These are phyloP conservation scores for Misopates orontium DNA, from an alignment of 257 asterid species.

Conservation along the genomic window DNA sequence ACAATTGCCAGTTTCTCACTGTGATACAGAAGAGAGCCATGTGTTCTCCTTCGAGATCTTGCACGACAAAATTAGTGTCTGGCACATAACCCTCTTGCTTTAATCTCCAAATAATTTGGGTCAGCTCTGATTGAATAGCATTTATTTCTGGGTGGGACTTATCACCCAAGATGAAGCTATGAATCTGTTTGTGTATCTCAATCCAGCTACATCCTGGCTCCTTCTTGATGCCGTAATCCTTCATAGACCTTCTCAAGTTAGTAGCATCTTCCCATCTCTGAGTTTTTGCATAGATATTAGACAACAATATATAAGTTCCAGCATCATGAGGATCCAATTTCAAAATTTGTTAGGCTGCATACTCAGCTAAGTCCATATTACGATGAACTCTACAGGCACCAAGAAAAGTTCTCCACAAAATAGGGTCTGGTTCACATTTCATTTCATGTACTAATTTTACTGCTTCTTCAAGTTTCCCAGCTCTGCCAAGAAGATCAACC, in stretches of 20 bases:
- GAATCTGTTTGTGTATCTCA: conserved; percentile 67
- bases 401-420: conserved; percentile 85
- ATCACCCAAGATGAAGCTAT: conserved; percentile 77
- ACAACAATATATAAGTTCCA: conserved; percentile 69
- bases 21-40: conserved; percentile 79
- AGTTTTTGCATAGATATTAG: conserved; percentile 78
- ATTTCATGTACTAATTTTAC: conserved; percentile 58
- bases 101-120: conserved; percentile 49
- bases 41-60: conserved; percentile 89
- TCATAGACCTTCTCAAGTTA: conserved; percentile 64
- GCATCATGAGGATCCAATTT: conserved; percentile 73
- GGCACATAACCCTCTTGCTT: conserved; percentile 78
- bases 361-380: conserved; percentile 73
- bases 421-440: conserved; percentile 77
- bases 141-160: conserved; percentile 61
- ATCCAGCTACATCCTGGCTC: conserved; percentile 99
- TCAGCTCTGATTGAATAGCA: conserved; percentile 52
- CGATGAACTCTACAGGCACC: conserved; percentile 86
- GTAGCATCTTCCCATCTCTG: conserved; percentile 74
- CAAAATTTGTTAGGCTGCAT: conserved; percentile 74
- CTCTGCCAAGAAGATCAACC: conserved; percentile 92
- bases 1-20: conserved; percentile 86
- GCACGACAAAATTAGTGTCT: conserved; percentile 78
- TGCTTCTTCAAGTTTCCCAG: conserved; percentile 83
- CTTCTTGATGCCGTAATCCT: conserved; percentile 63